phyloP scores from a whole-genome alignment of 192 early-diverging fungal species.

The Coemansia reversa region DNA sequence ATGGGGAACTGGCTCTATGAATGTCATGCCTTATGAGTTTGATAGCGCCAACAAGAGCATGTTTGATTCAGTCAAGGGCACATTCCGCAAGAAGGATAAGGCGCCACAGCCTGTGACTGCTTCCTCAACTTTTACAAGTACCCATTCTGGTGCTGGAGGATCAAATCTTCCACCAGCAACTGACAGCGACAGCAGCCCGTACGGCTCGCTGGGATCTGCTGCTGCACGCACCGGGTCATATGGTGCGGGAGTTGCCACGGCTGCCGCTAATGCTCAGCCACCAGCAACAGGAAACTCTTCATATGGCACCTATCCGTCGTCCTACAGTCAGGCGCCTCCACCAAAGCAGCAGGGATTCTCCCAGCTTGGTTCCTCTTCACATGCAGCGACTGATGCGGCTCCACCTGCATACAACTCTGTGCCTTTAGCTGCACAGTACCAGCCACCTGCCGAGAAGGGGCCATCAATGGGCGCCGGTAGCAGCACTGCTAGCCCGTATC shows the following conservation, averaged over 20 bases:
- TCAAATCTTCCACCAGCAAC: conserved; percentile 7
- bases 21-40: conserved; percentile 24
- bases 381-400: conserved; percentile 5
- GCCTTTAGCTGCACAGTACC: conserved; percentile 3
- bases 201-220: conserved; percentile 10
- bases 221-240: conserved; percentile 6
- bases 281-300: conserved; percentile 1
- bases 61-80: conserved; percentile 42
- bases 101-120: conserved; percentile 15
- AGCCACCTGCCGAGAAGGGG: conserved; percentile 8
- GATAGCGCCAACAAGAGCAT: conserved; percentile 29
- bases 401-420: conserved; percentile 20
- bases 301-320: conserved; percentile 4
- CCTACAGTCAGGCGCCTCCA: conserved; percentile 1
- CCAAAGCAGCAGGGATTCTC: conserved; percentile 10
- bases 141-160: conserved; percentile 9
- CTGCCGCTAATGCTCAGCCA: background rate
- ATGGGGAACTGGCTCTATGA: conserved; percentile 38
- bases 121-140: conserved; percentile 20
- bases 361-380: background rate
- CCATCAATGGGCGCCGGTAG: background rate
- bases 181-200: conserved; percentile 17
- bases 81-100: conserved; percentile 53
- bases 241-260: background rate
- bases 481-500: conserved; percentile 22